A percentile compares a stretch with the other conserved stretches of the same genome.
Evolutionary conservation across 2,329 filamentous ascomycete genomes (phyloP).

Genomic region (Polytolypa hystricis): DNA sequence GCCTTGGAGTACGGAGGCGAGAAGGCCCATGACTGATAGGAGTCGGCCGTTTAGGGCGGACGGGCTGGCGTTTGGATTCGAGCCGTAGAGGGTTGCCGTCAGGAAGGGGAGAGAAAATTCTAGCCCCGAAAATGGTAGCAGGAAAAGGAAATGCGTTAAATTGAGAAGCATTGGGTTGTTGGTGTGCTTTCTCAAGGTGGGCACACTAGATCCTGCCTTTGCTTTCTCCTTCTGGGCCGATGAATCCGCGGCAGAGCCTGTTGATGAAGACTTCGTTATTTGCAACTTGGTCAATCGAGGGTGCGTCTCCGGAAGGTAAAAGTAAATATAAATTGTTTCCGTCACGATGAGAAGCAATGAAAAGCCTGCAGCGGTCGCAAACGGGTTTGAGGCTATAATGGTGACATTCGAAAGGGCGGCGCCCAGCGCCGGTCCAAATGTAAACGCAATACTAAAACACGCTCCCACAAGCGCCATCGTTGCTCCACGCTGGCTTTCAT

Average conservation of each 20-base stretch:
- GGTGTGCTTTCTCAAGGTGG: slow-evolving; percentile 42
- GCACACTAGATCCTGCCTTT: slow-evolving; percentile 13
- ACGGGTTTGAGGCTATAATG: slow-evolving; percentile 76
- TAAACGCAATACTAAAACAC: slow-evolving; percentile 96
- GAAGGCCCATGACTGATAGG: slow-evolving; percentile 80
- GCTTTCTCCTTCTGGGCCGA: slow-evolving; percentile 13
- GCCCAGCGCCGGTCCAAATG: slow-evolving; percentile 84
- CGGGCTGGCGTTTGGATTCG: slow-evolving; percentile 35
- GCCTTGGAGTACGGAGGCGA: slow-evolving; percentile 86
- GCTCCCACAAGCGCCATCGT: slow-evolving; percentile 95
- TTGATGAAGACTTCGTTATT: slow-evolving; percentile 10
- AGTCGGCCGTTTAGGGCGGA: slow-evolving; percentile 72
- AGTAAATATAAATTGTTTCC: slow-evolving; percentile 82
- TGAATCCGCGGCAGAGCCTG: neutral
- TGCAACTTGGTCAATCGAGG: slow-evolving; percentile 45
- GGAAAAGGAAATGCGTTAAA: slow-evolving; percentile 74
- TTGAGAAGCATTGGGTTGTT: slow-evolving; percentile 81
- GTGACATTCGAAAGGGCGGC: slow-evolving; percentile 71
- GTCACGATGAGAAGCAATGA: slow-evolving; percentile 72
- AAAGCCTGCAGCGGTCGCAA: slow-evolving; percentile 82
- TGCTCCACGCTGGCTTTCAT: slow-evolving; percentile 68
- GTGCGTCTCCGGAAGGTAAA: slow-evolving; percentile 70
- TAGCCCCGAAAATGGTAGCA: slow-evolving; percentile 96
- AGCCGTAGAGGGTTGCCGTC: slow-evolving; percentile 87
- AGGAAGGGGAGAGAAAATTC: slow-evolving; percentile 96